Evolutionary conservation across 805 yeast species (phyloP), one percentile per base, ranked within the genome.

Genomic region (Suhomyces prunicola): DNA sequence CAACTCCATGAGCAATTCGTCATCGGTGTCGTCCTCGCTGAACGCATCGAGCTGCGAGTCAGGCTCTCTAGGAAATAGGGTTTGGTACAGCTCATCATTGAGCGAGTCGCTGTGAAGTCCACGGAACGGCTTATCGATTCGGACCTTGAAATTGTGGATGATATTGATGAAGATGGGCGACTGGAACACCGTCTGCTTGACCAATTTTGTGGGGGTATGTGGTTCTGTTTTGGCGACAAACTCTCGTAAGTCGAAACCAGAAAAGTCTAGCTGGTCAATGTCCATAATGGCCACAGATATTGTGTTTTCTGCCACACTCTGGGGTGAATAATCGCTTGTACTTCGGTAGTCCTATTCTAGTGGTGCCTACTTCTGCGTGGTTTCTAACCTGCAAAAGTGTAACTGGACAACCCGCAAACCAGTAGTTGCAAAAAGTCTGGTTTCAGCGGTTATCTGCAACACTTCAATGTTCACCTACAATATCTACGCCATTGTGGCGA

Each of bases 1-100:
- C 13, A 47, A 47, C 33, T 48, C 52, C 8, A 51, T 35, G 19
- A 52, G 47, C 5, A 52, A 45, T 17, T 55, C 58, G 26, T 57
- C 59, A 19, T 67, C 72, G 24, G 67, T 69, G 33, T 65, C 73
- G 27, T 66, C 74, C 42, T 72, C 76, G 56, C 65, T 64, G 50
- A 72, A 74, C 15, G 64, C 72, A 45, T 70, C 75, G 52, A 67
- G 63, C 55, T 70, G 77, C 1, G 78, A 73, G 52, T 75, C 78
- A 44, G 65, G 70, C 36, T 58, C 60, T 19, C 58, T 60, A 2
- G 71, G 68, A 5, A 69, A 61, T 45, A 71, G 50, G 19, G 58
- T 63, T 54, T 73, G 78, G 54, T 70, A 71, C 15, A 61, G 63
- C 50, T 72, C 78, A 41, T 74, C 78, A 51, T 72, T 70, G 17